Evolutionary conservation across 768 basidiomycete species (phyloP).

Genomic region (Tephrocybe sp.): DNA sequence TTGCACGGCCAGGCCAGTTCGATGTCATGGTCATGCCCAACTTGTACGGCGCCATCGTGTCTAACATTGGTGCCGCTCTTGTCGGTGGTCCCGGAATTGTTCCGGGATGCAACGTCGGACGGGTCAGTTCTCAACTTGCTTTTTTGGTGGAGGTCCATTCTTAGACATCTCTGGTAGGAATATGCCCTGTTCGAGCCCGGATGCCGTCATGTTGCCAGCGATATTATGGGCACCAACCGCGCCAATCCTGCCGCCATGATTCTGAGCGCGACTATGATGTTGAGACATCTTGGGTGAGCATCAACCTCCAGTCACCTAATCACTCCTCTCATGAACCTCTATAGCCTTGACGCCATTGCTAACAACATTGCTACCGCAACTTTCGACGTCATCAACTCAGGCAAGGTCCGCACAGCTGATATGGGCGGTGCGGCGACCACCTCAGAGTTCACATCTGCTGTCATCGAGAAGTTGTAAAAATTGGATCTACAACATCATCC

Average conservation of each 20-base stretch:
- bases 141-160: background rate
- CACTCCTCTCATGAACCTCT: conserved; percentile 14
- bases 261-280: conserved; percentile 96
- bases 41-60: conserved; percentile 94
- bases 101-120: conserved; percentile 96
- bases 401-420: conserved; percentile 88
- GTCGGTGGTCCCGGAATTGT: conserved; percentile 98
- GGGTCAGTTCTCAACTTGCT: conserved; percentile 56
- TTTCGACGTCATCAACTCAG: conserved; percentile 87
- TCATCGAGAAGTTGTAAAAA: conserved; percentile 74
- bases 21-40: conserved; percentile 99
- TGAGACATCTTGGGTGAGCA: conserved; percentile 88
- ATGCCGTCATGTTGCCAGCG: conserved; percentile 91
- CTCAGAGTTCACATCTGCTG: conserved; percentile 89
- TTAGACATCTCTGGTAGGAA: conserved; percentile 48
- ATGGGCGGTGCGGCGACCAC: conserved; percentile 93
- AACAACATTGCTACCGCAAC: conserved; percentile 91
- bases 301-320: background rate
- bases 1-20: conserved; percentile 92
- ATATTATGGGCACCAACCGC: conserved; percentile 94
- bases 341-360: conserved; percentile 86
- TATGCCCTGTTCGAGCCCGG: conserved; percentile 99
- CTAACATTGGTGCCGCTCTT: conserved; percentile 97
- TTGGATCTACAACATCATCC: background rate
- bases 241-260: conserved; percentile 98